Conservation (phyloP, 257 asterid species). For the Solanum medicagineum region DNA sequence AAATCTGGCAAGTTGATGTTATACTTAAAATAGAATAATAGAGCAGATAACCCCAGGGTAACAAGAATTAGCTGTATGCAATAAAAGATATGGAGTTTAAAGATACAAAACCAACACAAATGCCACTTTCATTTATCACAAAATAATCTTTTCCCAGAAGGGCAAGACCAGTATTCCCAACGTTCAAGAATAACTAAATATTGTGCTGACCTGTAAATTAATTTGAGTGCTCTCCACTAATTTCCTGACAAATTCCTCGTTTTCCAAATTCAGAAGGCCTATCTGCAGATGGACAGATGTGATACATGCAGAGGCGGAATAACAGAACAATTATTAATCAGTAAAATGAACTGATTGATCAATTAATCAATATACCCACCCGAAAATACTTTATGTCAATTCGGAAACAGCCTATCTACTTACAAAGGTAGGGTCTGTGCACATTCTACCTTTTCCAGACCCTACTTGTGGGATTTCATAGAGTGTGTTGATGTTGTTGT, state of each 20-base stretch:
- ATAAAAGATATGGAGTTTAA: not conserved
- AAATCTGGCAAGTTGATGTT: not conserved
- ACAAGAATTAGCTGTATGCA: not conserved
- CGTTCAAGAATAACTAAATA: not conserved
- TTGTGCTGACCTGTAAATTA: conserved; percentile 60
- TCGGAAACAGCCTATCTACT: too few species aligned
- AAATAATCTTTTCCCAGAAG: not conserved
- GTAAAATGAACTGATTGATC: not conserved
- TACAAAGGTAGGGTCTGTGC: too few species aligned
- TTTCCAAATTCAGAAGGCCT: conserved; percentile 88
- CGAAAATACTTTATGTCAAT: not conserved
- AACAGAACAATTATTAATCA: not conserved
- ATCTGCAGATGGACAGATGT: conserved; percentile 33
- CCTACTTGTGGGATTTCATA: too few species aligned
- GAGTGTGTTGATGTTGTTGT: not conserved
- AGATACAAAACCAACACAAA: not conserved
- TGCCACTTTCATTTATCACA: not conserved
- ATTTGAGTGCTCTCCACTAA: conserved; percentile 56
- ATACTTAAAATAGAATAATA: not conserved
- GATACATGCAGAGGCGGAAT: not conserved
- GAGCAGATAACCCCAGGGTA: not conserved
- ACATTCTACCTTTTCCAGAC: too few species aligned
- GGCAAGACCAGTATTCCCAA: not conserved
- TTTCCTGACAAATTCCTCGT: conserved; percentile 70
- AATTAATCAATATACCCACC: not conserved